Percentiles rank a stretch among this genome's conserved stretches.
These are phyloP conservation scores for Chenopodium quinoa DNA, from an alignment of 148 eudicot species.

Conservation along the genomic window DNA sequence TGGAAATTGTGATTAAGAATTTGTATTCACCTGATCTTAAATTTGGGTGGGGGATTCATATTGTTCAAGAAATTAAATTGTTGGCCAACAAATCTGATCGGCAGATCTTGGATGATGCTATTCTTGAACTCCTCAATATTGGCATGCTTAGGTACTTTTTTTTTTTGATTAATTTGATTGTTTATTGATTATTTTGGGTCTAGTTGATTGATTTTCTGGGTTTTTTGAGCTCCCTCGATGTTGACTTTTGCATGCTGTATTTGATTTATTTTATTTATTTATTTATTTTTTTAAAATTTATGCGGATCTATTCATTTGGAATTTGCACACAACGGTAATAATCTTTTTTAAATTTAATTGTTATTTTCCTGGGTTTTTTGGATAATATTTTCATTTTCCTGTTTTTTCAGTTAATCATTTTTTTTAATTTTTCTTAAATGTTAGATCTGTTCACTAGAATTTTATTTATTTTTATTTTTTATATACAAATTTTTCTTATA, in stretches of 20 bases:
- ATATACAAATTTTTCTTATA: too few species aligned
- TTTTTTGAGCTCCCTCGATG: not conserved
- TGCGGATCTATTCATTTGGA: not conserved
- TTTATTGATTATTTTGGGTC: too few species aligned
- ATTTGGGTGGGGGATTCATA: conserved; percentile 83
- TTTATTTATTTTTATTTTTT: not conserved
- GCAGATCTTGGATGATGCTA: conserved; percentile 45
- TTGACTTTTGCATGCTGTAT: too few species aligned
- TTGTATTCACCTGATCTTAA: conserved; percentile 78
- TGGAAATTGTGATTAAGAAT: conserved; percentile 53
- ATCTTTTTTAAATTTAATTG: not conserved
- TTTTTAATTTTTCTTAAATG: too few species aligned
- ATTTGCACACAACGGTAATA: conserved; percentile 34
- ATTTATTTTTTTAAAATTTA: not conserved
- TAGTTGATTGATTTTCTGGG: not conserved
- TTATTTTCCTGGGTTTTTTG: not conserved
- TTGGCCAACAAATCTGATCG: conserved; percentile 66
- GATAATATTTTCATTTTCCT: too few species aligned
- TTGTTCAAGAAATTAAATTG: conserved; percentile 77
- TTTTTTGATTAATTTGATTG: not conserved
- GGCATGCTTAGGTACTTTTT: conserved; percentile 63
- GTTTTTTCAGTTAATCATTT: not conserved
- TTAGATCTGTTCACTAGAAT: not conserved
- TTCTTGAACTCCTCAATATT: conserved; percentile 53
- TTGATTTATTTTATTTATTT: not conserved